Evolutionary conservation across 108 stramenopile genomes (phyloP), one percentile per base, ranked within the genome.

Genomic region (Skeletonema menzelii): DNA sequence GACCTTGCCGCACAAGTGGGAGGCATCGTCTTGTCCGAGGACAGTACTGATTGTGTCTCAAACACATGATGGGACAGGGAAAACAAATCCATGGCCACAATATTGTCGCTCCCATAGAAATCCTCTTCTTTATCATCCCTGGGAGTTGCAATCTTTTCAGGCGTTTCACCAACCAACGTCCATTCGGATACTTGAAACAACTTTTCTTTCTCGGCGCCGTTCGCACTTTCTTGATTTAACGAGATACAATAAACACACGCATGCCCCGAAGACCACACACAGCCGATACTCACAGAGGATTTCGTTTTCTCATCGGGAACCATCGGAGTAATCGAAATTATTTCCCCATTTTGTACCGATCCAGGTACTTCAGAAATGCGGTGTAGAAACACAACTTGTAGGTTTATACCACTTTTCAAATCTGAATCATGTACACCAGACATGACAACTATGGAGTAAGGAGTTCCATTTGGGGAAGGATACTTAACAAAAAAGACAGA

Each of bases 261-360:
- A 65, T 80, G 75, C 3, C 90, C 87, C 1, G 82, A 80, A 27
- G 80, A 67, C 70, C 88, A 82, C 8, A 84, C 79, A 53, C 84
- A 91, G 14, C 79, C 86, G 56, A 91, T 71, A n/a, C 70, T 60
- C 22, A 86, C 76, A 26, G 66, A 79, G 34, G 68, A 66, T 40
- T 77, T 72, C 6, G 19, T 22, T 12, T 55, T 70, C n/a, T 70
- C 59, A 8, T 58, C 37, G 20, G 57, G 27, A 42, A 77, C 67
- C 37, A 79, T 67, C 0, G 78, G 78, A 26, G 78, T 72, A 19
- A 79, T 57, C 44, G 78, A 79, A 8, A 66, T 37, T 7, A 79
- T 38, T 32, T n/a, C 61, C 14, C 60, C 70, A 22, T 70, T 46
- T 47, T 17, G 49, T 22, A 53, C 49, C 11, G 49, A 53, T 10